phyloP scores from a whole-genome alignment of 2,329 filamentous ascomycete species.

The Fusarium mundagurra region DNA sequence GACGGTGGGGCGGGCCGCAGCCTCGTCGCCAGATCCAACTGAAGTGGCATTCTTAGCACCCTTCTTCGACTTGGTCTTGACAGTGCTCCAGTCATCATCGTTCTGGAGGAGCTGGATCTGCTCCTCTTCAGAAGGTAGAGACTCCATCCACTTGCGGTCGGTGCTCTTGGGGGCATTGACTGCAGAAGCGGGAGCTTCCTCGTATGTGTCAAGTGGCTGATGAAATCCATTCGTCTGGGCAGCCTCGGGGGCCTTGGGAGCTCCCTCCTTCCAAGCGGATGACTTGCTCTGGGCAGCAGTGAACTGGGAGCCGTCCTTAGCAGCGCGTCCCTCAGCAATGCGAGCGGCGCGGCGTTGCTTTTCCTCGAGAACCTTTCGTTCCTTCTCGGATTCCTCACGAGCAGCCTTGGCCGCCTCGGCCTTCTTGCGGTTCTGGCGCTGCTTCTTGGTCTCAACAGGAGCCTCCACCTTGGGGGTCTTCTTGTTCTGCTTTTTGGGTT shows the following conservation, averaged over 20 bases:
- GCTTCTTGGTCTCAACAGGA: constrained; percentile 88
- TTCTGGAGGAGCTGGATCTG: constrained; percentile 67
- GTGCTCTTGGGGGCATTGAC: constrained; percentile 47
- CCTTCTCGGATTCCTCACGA: constrained; percentile 80
- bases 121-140: constrained; percentile 69
- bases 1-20: constrained; percentile 42
- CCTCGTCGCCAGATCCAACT: constrained; percentile 50
- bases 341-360: constrained; percentile 85
- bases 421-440: constrained; percentile 92
- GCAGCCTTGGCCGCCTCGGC: constrained; percentile 79
- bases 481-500: constrained; percentile 70
- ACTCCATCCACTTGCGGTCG: constrained; percentile 58
- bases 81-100: constrained; percentile 68
- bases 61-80: constrained; percentile 60
- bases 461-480: constrained; percentile 72
- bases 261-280: constrained; percentile 56
- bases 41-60: constrained; percentile 52
- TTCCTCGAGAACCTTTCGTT: constrained; percentile 80
- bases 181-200: constrained; percentile 48
- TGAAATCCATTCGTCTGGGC: constrained; percentile 48
- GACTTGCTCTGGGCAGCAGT: constrained; percentile 56
- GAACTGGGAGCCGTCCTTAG: constrained; percentile 79
- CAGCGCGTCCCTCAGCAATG: constrained; percentile 81
- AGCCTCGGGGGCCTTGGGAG: constrained; percentile 47
- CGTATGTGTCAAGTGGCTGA: constrained; percentile 68